Percentiles rank a stretch among this genome's conserved stretches.
Conservation (phyloP, 139 green algal genomes). For the Coelastrella sp. region DNA sequence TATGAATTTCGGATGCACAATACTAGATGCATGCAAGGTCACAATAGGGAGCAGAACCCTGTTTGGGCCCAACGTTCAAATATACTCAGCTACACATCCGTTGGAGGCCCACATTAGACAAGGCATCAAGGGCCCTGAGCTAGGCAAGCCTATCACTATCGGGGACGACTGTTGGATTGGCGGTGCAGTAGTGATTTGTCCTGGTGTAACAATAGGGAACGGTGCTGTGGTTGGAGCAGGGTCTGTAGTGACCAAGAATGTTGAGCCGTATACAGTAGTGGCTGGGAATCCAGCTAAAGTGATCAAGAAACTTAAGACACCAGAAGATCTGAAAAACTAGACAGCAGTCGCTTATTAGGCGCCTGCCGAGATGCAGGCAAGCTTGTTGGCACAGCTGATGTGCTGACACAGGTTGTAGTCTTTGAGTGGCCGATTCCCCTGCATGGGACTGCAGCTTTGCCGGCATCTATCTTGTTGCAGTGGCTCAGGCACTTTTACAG, state of each 20-base stretch:
- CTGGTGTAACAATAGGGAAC: conserved; percentile 70
- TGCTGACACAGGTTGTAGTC: not conserved
- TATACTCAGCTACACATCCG: conserved; percentile 59
- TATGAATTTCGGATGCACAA: conserved; percentile 55
- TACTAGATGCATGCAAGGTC: conserved; percentile 62
- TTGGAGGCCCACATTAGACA: conserved; percentile 43
- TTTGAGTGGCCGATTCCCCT: not conserved
- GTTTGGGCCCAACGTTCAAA: conserved; percentile 63
- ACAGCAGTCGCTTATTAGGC: not conserved
- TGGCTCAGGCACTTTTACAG: too few species aligned
- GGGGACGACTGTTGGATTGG: conserved; percentile 63
- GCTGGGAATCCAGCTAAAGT: conserved; percentile 72
- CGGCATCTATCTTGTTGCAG: too few species aligned
- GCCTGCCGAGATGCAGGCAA: not conserved
- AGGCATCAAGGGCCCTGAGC: conserved; percentile 55
- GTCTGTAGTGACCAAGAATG: conserved; percentile 73
- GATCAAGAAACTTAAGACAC: conserved; percentile 49
- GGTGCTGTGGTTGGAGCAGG: conserved; percentile 68
- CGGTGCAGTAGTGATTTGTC: conserved; percentile 58
- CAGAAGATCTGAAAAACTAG: not conserved
- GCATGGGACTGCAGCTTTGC: too few species aligned
- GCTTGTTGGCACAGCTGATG: not conserved
- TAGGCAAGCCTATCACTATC: conserved; percentile 58
- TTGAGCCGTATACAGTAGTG: conserved; percentile 70
- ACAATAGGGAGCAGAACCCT: conserved; percentile 61